Percentiles rank a stretch among this genome's conserved stretches.
Evolutionary conservation across 1,139 yeast species (phyloP).

Genomic region (Zygoascus meyerae): DNA sequence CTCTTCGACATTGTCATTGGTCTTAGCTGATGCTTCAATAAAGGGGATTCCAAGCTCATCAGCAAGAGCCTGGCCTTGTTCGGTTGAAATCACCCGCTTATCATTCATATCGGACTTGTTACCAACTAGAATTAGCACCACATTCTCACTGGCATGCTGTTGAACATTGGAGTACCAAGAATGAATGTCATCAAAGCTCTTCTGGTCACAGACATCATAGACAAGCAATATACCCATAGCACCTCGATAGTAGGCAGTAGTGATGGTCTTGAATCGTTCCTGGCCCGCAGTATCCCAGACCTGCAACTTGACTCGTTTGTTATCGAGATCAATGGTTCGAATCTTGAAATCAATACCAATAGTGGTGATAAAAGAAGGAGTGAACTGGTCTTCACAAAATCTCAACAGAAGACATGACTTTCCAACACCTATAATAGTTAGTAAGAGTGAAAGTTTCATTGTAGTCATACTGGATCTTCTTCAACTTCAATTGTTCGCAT

Average conservation of each 20-base stretch:
- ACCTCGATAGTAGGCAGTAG: conserved; percentile 97
- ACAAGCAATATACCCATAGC: conserved; percentile 97
- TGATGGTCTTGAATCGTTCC: conserved; percentile 95
- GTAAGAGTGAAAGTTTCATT: not conserved
- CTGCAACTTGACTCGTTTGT: conserved; percentile 87
- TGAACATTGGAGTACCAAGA: conserved; percentile 94
- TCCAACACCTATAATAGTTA: conserved; percentile 56
- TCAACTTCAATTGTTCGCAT: too few species aligned
- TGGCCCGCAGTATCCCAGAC: conserved; percentile 99
- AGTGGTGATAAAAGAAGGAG: conserved; percentile 93
- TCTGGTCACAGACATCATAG: conserved; percentile 92
- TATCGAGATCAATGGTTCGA: conserved; percentile 90
- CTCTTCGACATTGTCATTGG: conserved; percentile 85
- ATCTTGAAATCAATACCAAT: conserved; percentile 98
- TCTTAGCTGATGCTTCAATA: conserved; percentile 93
- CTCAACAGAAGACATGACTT: conserved; percentile 90
- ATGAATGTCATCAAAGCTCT: conserved; percentile 76
- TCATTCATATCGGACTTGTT: conserved; percentile 84
- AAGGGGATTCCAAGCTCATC: conserved; percentile 82
- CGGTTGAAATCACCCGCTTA: conserved; percentile 67
- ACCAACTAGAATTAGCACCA: conserved; percentile 88
- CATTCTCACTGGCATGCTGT: conserved; percentile 94
- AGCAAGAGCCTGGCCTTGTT: conserved; percentile 90
- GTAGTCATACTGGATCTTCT: too few species aligned
- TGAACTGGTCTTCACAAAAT: conserved; percentile 95